Evolutionary conservation across 2,329 filamentous ascomycete genomes (phyloP).

Genomic region (Byssothecium circinans): DNA sequence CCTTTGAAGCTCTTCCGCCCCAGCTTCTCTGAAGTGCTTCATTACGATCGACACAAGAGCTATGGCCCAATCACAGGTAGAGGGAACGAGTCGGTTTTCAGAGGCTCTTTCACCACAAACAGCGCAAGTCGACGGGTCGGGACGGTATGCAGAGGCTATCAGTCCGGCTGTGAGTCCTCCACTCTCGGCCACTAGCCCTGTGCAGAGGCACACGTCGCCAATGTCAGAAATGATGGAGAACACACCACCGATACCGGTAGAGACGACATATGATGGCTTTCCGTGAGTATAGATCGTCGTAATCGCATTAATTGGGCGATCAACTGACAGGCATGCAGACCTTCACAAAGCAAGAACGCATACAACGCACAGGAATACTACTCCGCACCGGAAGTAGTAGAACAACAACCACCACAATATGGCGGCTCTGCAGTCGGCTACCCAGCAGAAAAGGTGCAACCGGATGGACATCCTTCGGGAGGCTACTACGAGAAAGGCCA

Average conservation of each 20-base stretch:
- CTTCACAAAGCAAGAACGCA: slow-evolving; percentile 5
- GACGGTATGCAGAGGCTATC: slow-evolving; percentile 9
- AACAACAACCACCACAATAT: slow-evolving; percentile 8
- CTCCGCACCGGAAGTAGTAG: slow-evolving; percentile 12
- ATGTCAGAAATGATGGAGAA: slow-evolving; percentile 10
- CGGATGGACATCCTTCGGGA: background rate
- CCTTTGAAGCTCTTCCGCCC: background rate
- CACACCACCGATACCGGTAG: slow-evolving; percentile 10
- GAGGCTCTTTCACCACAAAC: background rate
- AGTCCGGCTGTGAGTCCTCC: background rate
- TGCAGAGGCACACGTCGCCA: slow-evolving; percentile 1
- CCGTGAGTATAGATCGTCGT: slow-evolving; percentile 2
- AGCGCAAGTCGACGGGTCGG: slow-evolving; percentile 3
- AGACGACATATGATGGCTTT: background rate
- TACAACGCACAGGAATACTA: slow-evolving; percentile 7
- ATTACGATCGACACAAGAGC: background rate
- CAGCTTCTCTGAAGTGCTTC: background rate
- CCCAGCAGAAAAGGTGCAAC: background rate
- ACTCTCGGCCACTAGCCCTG: background rate
- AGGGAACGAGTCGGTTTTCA: background rate
- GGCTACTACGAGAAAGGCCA: slow-evolving; percentile 7
- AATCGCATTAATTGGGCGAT: background rate
- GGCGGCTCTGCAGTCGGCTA: slow-evolving; percentile 4
- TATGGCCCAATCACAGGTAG: background rate
- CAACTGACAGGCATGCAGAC: background rate